Conservation (phyloP, 352 stramenopile species). For the Pythium aphanidermatum region DNA sequence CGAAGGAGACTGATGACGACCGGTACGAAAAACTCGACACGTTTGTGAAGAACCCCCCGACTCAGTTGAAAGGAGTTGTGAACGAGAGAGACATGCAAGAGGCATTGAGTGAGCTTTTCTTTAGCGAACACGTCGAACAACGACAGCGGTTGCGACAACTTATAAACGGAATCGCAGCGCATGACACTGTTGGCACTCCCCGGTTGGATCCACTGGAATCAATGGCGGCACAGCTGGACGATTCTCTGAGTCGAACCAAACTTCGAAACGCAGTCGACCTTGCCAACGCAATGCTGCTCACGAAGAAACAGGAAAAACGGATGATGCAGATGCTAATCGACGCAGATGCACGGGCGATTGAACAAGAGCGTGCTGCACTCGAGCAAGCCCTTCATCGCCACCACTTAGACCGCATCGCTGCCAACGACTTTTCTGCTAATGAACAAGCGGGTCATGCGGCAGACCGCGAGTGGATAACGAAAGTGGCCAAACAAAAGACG, state of each 20-base stretch:
- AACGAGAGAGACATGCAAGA: constrained; percentile 30
- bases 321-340: constrained; percentile 65
- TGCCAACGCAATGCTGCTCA: constrained; percentile 36
- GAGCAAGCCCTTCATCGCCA: constrained; percentile 55
- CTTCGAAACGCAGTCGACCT: constrained; percentile 67
- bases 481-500: constrained; percentile 12
- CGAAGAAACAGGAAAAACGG: constrained; percentile 57
- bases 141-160: constrained; percentile 6
- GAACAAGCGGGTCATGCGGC: constrained; percentile 6
- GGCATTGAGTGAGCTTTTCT: constrained; percentile 13
- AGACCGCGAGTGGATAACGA: constrained; percentile 20
- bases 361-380: constrained; percentile 50
- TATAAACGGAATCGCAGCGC: background rate
- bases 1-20: constrained; percentile 9
- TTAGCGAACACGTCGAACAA: constrained; percentile 13
- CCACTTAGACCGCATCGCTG: constrained; percentile 40
- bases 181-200: background rate
- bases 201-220: constrained; percentile 3
- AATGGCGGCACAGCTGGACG: constrained; percentile 25
- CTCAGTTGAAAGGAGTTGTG: constrained; percentile 12
- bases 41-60: constrained; percentile 36
- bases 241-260: constrained; percentile 62
- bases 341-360: constrained; percentile 53
- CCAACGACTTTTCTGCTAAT: constrained; percentile 20
- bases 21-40: constrained; percentile 28